Base-by-base conservation (phyloP, 257 asterid genomes). In the Dorcoceras hygrometricum region DNA sequence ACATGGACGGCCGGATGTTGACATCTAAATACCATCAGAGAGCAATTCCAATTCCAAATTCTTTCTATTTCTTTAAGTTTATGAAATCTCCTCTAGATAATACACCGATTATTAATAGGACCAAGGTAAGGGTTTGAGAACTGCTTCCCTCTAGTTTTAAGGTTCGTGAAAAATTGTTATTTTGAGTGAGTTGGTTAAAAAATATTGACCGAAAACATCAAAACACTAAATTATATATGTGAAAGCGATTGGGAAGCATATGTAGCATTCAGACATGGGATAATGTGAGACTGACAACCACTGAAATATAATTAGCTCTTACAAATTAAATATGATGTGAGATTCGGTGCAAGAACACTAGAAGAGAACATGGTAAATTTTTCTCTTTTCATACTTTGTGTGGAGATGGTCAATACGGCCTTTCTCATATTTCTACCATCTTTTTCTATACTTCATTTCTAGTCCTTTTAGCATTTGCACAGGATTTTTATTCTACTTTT, bases 401-500 rank as follows among this genome's bases (percentile, higher is more conserved):
- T 31, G 59, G 34, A 59, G 70, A 28, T 62, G 67, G 63, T 54
- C 59, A 24, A 58, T 59, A 31, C 63, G 56, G 53, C 53, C 50
- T 55, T 34, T 68, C 54, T 57, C 63, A 59, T 66, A 65, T 14
- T 31, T 56, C 46, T 43, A 55, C 51, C 53, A 58, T 53, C 69
- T n/a, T 59, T 65, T 23, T 71, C 56, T 32, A 59, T 62, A 58
- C 46, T 59, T 57, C 66, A 22, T 67, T 34, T 23, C 12, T 23
- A 23, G 68, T 68, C 63, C 72, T n/a, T 27, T 66, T 43, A 48
- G 14, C 10, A 71, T 59, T 26, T 20, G 23, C 9, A 55, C 20
- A 61, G 69, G 59, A 54, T 72, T 69, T 69, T 22, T 23, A 24
- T 79, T 72, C 67, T 43, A 23, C 73, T 46, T 73, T 32, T 3